Evolutionary conservation across 805 yeast species (phyloP).

Genomic region (Spathaspora girioi): DNA sequence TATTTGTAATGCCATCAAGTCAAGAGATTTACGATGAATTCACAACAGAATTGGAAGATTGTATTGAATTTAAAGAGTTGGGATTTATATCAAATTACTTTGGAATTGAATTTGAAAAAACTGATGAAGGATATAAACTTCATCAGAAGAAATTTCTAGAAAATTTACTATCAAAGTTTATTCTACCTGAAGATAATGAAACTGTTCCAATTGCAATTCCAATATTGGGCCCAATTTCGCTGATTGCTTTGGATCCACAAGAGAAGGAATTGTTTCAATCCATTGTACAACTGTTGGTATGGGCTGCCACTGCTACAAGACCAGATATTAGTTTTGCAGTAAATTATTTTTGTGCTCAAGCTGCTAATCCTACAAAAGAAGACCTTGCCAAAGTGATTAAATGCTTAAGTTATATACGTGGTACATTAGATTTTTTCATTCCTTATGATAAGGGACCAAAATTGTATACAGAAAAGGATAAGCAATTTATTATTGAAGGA

Average conservation of each 20-base stretch:
- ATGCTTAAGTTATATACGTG: too few relatives aligned
- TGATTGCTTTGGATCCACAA: not conserved
- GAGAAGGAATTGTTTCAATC: not conserved
- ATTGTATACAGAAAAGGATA: too few relatives aligned
- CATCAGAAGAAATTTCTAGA: not conserved
- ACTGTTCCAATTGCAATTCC: too few relatives aligned
- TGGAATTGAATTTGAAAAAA: not conserved
- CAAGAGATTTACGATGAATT: too few relatives aligned
- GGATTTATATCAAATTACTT: not conserved
- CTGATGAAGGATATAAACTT: not conserved
- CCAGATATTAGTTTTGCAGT: not conserved
- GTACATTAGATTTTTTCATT: too few relatives aligned
- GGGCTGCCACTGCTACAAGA: not conserved
- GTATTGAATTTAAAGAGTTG: not conserved
- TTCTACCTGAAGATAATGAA: not conserved
- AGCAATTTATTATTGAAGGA: too few relatives aligned
- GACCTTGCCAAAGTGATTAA: not conserved
- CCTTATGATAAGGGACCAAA: too few relatives aligned
- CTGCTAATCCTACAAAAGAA: not conserved
- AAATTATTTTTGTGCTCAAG: not conserved
- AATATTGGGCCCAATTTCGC: too few relatives aligned
- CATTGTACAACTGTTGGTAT: not conserved
- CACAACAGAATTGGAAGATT: not conserved
- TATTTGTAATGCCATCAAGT: too few relatives aligned
- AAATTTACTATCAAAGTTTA: not conserved